These are phyloP conservation scores for Herpetomonas samuelpessoai DNA, from an alignment of 208 protist species.

Conservation along the genomic window DNA sequence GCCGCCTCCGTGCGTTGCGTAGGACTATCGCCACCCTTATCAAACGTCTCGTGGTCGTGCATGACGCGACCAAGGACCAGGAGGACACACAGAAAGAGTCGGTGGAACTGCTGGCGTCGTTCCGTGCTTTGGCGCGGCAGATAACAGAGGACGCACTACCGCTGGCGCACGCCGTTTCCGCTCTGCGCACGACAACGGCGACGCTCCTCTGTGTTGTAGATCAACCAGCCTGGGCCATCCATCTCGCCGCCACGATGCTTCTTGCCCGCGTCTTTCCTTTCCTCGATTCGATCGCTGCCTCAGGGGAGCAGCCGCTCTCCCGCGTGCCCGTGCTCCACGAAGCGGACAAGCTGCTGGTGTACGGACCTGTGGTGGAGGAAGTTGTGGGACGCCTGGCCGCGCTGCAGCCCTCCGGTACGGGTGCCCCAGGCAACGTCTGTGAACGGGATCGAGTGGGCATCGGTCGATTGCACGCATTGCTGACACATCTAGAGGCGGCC, in stretches of 20 bases:
- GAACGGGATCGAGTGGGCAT: no score
- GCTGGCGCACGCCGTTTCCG: background rate
- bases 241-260: background rate
- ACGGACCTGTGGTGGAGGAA: background rate
- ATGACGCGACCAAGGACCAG: no score
- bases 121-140: background rate
- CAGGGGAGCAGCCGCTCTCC: background rate
- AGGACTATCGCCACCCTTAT: no score
- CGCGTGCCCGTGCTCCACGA: background rate
- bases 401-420: background rate
- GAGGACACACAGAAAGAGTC: no score
- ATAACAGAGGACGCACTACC: background rate
- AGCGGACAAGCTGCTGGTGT: background rate
- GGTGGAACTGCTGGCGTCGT: background rate
- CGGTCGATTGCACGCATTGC: no score
- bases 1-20: background rate
- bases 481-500: no score
- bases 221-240: background rate
- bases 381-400: background rate
- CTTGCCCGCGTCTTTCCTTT: background rate
- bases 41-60: no score
- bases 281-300: background rate
- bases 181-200: background rate
- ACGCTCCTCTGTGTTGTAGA: background rate
- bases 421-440: no score